Percentiles rank a stretch among this genome's conserved stretches.
Evolutionary conservation across 768 basidiomycete genomes (phyloP).

Genomic region (Podaxis sp.): DNA sequence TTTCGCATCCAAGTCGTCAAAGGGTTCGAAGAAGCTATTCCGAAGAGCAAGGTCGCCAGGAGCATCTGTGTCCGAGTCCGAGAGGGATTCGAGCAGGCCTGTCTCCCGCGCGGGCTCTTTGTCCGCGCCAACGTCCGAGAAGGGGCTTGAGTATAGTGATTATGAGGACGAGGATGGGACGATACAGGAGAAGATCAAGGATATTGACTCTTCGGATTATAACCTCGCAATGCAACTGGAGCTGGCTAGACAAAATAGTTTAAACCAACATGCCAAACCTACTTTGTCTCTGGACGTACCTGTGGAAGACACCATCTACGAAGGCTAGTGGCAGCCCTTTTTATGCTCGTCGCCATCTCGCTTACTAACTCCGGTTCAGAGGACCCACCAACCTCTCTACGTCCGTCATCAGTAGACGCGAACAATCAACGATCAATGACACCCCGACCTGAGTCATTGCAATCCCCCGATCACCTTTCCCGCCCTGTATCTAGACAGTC

Average conservation of each 20-base stretch:
- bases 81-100: conserved; percentile 38
- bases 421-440: conserved; percentile 39
- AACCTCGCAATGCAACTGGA: conserved; percentile 77
- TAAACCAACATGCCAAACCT: conserved; percentile 58
- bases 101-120: conserved; percentile 29
- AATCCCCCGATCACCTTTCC: conserved; percentile 21
- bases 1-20: conserved; percentile 39
- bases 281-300: conserved; percentile 39
- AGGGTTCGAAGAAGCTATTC: conserved; percentile 38
- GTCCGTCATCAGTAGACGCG: conserved; percentile 45
- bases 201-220: conserved; percentile 63
- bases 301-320: conserved; percentile 69
- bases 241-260: conserved; percentile 80
- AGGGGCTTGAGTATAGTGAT: conserved; percentile 35
- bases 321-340: conserved; percentile 44
- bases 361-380: conserved; percentile 34
- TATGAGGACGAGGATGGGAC: conserved; percentile 42
- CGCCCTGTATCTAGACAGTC: conserved; percentile 43
- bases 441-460: conserved; percentile 43
- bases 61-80: conserved; percentile 40
- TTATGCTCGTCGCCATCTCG: conserved; percentile 6
- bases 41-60: conserved; percentile 39
- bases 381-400: conserved; percentile 50
- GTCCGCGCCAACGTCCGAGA: conserved; percentile 43
- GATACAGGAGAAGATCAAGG: conserved; percentile 29